phyloP scores from a whole-genome alignment of 371 early-diverging fungal species.

The Ordospora pajunii region DNA sequence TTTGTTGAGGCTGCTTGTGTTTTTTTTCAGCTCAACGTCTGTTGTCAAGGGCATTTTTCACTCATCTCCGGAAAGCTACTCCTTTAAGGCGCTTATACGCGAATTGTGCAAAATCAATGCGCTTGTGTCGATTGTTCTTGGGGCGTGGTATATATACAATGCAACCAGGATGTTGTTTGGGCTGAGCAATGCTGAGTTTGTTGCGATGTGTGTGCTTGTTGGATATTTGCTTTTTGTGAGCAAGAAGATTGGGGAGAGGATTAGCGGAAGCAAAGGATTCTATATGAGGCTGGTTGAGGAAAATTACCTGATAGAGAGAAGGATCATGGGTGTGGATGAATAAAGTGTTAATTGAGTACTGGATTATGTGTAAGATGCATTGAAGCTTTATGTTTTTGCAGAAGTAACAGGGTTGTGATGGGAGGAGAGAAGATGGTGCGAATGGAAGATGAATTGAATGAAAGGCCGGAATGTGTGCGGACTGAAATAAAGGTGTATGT shows the following conservation, averaged over 20 bases:
- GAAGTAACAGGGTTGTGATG: too few relatives aligned
- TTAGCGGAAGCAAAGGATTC: not conserved
- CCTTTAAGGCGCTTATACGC: not conserved
- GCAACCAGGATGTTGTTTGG: not conserved
- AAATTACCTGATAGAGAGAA: constrained; percentile 4
- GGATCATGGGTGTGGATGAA: not conserved
- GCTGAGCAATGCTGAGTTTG: not conserved
- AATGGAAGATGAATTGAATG: not conserved
- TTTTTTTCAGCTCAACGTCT: constrained; percentile 6
- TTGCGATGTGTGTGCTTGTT: not conserved
- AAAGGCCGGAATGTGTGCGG: not conserved
- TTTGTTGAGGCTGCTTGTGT: not conserved
- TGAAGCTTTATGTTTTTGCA: too few relatives aligned
- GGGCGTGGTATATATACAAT: constrained; percentile 4
- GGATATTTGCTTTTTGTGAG: not conserved
- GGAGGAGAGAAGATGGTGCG: not conserved
- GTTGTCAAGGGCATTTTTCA: not conserved
- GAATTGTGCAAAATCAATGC: constrained; percentile 7
- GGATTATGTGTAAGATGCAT: too few relatives aligned
- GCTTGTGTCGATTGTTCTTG: not conserved
- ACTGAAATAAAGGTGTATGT: constrained; percentile 33
- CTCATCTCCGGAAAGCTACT: not conserved
- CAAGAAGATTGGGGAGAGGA: not conserved
- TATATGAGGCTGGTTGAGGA: not conserved
- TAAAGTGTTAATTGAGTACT: not conserved